Base-by-base conservation (phyloP, 108 stramenopile genomes). In the Cyclotella kingstonii region DNA sequence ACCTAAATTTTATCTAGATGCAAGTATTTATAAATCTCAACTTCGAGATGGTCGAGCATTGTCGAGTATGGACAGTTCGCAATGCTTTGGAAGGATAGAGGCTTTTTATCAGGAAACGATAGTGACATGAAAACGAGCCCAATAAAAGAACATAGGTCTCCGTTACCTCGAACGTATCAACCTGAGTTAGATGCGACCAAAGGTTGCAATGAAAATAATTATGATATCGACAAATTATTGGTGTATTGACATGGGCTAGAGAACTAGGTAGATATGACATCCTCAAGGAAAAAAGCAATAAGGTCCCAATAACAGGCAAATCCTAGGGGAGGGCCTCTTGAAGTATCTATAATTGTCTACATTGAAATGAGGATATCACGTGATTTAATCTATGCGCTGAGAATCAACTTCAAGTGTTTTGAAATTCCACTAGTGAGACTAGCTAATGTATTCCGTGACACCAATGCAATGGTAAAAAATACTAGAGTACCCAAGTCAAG, bases 331-430 rank as follows among this genome's bases (percentile, higher is more conserved):
- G 82, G 79, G 5, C 81, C 82, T 27, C 30, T 82, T 0, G 72
- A 78, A 10, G 54, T 56, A 26, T 29, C 65, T 15, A 63, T 57
- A 10, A 53, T 26, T 22, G 30, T 60, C 2, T 35, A 60, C 26
- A 18, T 67, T 5, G 73, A 70, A 17, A 56, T 81, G 69, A 22
- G 51, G 15, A 54, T 68, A 25, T 63, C 41, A 15, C 40, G 30
- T 0, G 77, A 82, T 15, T 44, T 67, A 12, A 41, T 71, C 25
- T 15, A 26, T 12, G 70, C 42, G 0, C 21, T 81, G 18, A 26
- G 74, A 5, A 76, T 71, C 54, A 76, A 76, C 53, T 44, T 76
- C 4, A 54, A 63, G 10, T 65, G 65, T 56, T 51, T 80, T 29
- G 74, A 68, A 34, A 19, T 68, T 1, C 66, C 66, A 25, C 4